These are phyloP conservation scores for Micractinium conductrix DNA, from an alignment of 139 green algal genomes.

Conservation along the genomic window DNA sequence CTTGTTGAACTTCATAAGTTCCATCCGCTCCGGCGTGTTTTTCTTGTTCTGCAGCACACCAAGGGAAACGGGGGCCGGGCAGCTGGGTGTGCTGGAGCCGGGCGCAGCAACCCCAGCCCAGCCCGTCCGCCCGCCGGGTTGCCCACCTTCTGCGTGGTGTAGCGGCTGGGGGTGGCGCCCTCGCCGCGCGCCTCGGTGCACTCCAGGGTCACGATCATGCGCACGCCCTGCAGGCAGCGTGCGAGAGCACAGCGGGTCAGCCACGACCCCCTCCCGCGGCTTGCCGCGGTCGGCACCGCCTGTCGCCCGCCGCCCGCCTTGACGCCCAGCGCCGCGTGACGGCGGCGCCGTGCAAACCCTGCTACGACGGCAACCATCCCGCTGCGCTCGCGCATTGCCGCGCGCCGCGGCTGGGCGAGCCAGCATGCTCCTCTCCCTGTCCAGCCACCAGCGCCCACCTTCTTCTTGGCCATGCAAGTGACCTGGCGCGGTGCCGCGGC, in stretches of 20 bases:
- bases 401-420: background rate
- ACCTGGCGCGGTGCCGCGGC: constrained; percentile 64
- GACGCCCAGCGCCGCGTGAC: no score
- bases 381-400: background rate
- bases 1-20: constrained; percentile 96
- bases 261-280: no score
- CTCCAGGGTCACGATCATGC: constrained; percentile 93
- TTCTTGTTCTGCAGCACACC: constrained; percentile 71
- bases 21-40: constrained; percentile 88
- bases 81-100: background rate
- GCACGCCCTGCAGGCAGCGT: constrained; percentile 59
- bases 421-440: background rate
- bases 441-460: constrained; percentile 52
- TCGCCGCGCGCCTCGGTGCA: constrained; percentile 89
- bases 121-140: background rate
- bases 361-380: no score
- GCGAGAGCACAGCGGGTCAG: no score
- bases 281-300: no score
- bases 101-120: background rate
- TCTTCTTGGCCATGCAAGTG: constrained; percentile 93
- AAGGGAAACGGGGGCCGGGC: background rate
- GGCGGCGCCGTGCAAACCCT: no score
- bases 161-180: constrained; percentile 61
- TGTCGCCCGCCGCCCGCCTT: no score
- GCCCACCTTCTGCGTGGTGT: constrained; percentile 91